Evolutionary conservation across 129 eudicot species (phyloP).

Genomic region (Oenanthe sinensis): DNA sequence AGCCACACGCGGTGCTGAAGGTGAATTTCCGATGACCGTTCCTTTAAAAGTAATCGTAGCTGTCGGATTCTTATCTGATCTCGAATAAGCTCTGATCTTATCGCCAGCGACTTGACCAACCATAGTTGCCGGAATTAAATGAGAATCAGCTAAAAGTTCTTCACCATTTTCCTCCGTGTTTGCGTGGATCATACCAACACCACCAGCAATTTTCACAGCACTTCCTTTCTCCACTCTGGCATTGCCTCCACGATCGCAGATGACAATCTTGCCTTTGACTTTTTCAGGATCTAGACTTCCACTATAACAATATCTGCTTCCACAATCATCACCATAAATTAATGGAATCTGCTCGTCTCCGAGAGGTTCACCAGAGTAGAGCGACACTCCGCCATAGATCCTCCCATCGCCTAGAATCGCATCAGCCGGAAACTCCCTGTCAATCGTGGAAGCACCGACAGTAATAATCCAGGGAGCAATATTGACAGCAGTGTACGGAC

Average conservation of each 20-base stretch:
- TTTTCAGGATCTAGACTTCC: conserved; percentile 47
- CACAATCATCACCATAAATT: conserved; percentile 55
- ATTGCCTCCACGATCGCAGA: conserved; percentile 92
- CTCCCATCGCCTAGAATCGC: conserved; percentile 80
- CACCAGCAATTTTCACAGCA: conserved; percentile 86
- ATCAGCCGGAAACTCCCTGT: conserved; percentile 90
- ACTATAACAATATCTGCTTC: conserved; percentile 54
- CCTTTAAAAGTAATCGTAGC: conserved; percentile 67
- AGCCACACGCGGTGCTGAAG: conserved; percentile 75
- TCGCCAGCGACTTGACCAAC: conserved; percentile 62
- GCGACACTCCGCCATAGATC: conserved; percentile 57
- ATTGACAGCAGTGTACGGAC: conserved; percentile 56
- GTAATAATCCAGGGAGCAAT: conserved; percentile 96
- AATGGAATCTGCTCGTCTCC: conserved; percentile 42
- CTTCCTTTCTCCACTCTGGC: conserved; percentile 86
- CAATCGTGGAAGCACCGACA: conserved; percentile 88
- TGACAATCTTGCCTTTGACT: conserved; percentile 73
- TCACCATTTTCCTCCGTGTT: conserved; percentile 77
- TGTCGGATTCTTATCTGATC: conserved; percentile 52
- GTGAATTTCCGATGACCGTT: conserved; percentile 57
- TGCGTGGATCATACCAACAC: conserved; percentile 75
- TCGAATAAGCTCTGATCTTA: conserved; percentile 43
- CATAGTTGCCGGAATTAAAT: conserved; percentile 79
- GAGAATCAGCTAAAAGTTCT: conserved; percentile 87
- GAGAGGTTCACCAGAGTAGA: conserved; percentile 64